phyloP scores from a whole-genome alignment of 192 early-diverging fungal genomes.

The Oehlia diaphana region DNA sequence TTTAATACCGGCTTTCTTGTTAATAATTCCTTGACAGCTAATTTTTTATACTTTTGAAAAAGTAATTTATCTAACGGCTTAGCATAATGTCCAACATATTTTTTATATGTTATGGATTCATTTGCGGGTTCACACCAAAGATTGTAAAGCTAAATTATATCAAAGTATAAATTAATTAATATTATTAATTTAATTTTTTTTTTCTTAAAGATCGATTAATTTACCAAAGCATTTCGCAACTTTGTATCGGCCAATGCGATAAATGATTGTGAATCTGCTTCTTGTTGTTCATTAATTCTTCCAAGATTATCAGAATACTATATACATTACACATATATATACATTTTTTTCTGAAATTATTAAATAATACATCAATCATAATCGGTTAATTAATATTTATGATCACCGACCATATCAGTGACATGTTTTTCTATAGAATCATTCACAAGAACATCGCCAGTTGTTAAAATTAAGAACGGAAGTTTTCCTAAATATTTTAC shows the following conservation, averaged over 20 bases:
- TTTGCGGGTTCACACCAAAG: constrained; percentile 46
- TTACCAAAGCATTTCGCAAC: constrained; percentile 57
- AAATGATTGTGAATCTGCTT: constrained; percentile 37
- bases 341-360: not conserved
- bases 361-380: not conserved
- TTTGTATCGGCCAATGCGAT: constrained; percentile 51
- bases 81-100: constrained; percentile 41
- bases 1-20: constrained; percentile 59
- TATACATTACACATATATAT: not conserved
- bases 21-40: constrained; percentile 50
- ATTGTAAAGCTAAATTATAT: constrained; percentile 36
- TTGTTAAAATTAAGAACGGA: constrained; percentile 50
- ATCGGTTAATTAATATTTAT: not conserved
- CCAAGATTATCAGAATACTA: constrained; percentile 7
- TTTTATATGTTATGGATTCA: constrained; percentile 24
- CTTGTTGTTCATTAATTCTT: constrained; percentile 29
- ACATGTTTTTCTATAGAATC: constrained; percentile 53
- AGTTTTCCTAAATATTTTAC: constrained; percentile 47
- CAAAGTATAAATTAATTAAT: no score
- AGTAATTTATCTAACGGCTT: constrained; percentile 37
- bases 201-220: not conserved
- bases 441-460: constrained; percentile 45
- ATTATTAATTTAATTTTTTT: no score
- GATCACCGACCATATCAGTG: constrained; percentile 39
- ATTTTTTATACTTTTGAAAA: constrained; percentile 33